Base-by-base conservation (phyloP, 2,329 filamentous ascomycete genomes). In the Aureobasidium subglaciale region DNA sequence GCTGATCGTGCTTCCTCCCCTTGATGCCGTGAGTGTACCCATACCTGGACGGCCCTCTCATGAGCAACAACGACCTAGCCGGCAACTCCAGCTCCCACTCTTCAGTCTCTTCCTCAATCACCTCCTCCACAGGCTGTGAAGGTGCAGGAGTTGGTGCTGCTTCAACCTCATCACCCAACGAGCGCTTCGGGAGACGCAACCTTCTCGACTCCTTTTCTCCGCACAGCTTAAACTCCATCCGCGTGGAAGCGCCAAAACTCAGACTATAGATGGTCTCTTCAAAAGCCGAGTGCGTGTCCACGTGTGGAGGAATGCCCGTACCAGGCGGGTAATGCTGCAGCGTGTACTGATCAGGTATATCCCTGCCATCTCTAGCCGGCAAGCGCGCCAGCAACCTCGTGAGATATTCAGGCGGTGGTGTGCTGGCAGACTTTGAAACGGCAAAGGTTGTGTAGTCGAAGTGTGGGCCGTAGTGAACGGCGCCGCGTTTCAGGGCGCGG, bases 391-490 rank as follows among this genome's bases (percentile, higher is more conserved):
- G 16, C 29, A 56, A 16, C 2, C 54, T 25, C 13, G 43, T 56
- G 8, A 56, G 45, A 5, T 56, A 49, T 13, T 25, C 25, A 10
- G 54, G 54, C 4, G 54, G 54, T 1, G 54, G 54, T 15, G 54
- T 56, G 37, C 35, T 48, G n/a, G 32, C 41, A 9, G 54, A 41
- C 13, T 45, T 50, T 5, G 43, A 50, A 4, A 42, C 35, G 18
- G 54, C 54, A 35, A 56, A 56, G 8, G 54, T 56, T 9, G 54
- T 56, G 16, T 56, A 56, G 24, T 56, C 54, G 30, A 56, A 56
- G 22, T 56, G 54, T 7, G 54, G 54, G 16, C 54, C 54, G 11
- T 41, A 56, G 18, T 56, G 54, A 8, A 56, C 41, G 10, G 54
- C 34, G 16, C 43, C 43, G 24, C 54, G 43, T 34, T 56, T 56